Percentiles rank a stretch among this genome's conserved stretches.
phyloP scores from a whole-genome alignment of 805 yeast species.

The Ogataea degrootiae region DNA sequence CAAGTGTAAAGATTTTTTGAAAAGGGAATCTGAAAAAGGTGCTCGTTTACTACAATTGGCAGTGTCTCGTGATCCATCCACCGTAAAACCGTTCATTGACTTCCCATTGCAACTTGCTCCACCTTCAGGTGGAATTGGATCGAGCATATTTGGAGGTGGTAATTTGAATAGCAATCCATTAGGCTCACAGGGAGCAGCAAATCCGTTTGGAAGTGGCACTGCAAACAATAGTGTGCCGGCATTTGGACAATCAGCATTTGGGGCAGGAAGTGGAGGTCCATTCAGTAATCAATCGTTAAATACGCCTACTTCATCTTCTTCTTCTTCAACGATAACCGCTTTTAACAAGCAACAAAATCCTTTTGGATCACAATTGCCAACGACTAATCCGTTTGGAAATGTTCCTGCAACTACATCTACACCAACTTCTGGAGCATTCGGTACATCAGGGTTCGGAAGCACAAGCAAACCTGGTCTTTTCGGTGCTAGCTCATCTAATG shows the following conservation, averaged over 20 bases:
- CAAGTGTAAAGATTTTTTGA: slow-evolving; percentile 34
- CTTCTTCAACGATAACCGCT: neutral
- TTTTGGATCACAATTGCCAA: slow-evolving; percentile 1
- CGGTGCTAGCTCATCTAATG: too few relatives aligned
- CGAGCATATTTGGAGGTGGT: too few relatives aligned
- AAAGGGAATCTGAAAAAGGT: slow-evolving; percentile 41
- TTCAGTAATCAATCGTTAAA: too few relatives aligned
- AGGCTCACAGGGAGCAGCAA: neutral
- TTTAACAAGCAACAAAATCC: neutral
- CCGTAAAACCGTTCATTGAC: slow-evolving; percentile 30
- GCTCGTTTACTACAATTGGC: slow-evolving; percentile 53
- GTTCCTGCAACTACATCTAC: neutral
- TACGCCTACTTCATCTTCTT: too few relatives aligned
- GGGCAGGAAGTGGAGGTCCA: neutral
- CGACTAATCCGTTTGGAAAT: slow-evolving; percentile 9
- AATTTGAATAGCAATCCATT: too few relatives aligned
- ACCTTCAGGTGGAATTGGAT: too few relatives aligned
- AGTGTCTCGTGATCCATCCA: slow-evolving; percentile 27
- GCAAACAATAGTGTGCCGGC: too few relatives aligned
- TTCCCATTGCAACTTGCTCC: slow-evolving; percentile 26
- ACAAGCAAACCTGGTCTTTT: too few relatives aligned
- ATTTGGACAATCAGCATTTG: neutral
- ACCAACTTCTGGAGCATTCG: slow-evolving; percentile 7
- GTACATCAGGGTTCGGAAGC: slow-evolving; percentile 9
- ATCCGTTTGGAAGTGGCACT: neutral